A percentile compares a stretch with the other conserved stretches of the same genome.
phyloP scores from a whole-genome alignment of 225 moss, liverwort and hornwort species.

The Sphagnum tenellum region DNA sequence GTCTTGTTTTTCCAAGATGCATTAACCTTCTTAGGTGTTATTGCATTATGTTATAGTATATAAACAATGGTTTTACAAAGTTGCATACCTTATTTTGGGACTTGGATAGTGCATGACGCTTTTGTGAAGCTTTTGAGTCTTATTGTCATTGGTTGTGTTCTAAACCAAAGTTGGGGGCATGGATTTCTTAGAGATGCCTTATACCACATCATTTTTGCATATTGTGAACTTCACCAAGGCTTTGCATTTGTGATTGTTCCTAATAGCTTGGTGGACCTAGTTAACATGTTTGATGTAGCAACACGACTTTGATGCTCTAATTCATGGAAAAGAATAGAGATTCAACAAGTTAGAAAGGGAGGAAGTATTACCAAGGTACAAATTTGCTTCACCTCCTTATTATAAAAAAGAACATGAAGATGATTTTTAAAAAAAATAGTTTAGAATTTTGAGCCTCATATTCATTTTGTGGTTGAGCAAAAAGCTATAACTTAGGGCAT shows the following conservation, averaged over 20 bases:
- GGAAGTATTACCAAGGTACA: too few species aligned
- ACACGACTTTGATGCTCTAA: too few species aligned
- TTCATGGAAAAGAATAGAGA: too few species aligned
- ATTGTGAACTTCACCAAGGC: background rate
- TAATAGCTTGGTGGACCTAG: background rate
- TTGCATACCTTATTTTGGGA: background rate
- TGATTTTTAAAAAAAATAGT: too few species aligned
- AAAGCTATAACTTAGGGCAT: too few species aligned
- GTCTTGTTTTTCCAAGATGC: background rate
- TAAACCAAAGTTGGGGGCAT: background rate
- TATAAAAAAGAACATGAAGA: too few species aligned
- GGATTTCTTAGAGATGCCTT: slow-evolving; percentile 1
- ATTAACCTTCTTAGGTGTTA: background rate
- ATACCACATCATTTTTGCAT: background rate
- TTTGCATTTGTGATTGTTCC: too few species aligned
- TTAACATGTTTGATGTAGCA: too few species aligned
- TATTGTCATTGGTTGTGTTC: background rate
- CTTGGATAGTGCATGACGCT: background rate
- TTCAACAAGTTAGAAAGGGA: too few species aligned
- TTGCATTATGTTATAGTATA: background rate
- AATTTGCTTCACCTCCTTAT: too few species aligned
- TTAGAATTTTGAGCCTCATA: too few species aligned
- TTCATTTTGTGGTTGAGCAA: too few species aligned
- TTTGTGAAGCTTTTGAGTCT: background rate
- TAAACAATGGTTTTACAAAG: background rate